Conservation (phyloP, 208 protist genomes). For the Angomonas ambiguus region DNA sequence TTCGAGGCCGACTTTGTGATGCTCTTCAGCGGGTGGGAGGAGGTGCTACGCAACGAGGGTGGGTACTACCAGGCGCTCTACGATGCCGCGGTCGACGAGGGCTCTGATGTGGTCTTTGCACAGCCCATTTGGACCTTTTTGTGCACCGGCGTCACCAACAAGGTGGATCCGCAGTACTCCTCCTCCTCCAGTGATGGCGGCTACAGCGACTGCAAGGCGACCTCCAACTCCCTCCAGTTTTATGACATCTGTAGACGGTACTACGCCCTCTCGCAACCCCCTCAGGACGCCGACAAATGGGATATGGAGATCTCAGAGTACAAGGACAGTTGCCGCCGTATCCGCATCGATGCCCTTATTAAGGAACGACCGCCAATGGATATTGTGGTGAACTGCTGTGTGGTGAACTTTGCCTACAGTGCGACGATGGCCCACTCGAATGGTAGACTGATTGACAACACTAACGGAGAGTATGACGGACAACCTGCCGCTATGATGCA, state of each 20-base stretch:
- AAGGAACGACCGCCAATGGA: constrained; percentile 19
- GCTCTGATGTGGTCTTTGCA: constrained; percentile 63
- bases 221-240: constrained; percentile 27
- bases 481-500: constrained; percentile 28
- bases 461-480: constrained; percentile 19
- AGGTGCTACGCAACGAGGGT: constrained; percentile 31
- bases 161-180: constrained; percentile 9
- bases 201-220: neutral
- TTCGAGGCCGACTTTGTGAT: constrained; percentile 59
- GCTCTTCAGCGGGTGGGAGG: constrained; percentile 42
- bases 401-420: constrained; percentile 51
- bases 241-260: constrained; percentile 55
- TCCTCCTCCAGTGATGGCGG: neutral
- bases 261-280: constrained; percentile 43
- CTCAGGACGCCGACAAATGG: constrained; percentile 44
- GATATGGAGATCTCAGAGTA: constrained; percentile 63
- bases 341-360: constrained; percentile 32
- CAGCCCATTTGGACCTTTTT: constrained; percentile 67
- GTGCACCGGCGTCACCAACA: constrained; percentile 39
- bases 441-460: constrained; percentile 18
- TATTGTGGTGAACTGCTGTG: constrained; percentile 18
- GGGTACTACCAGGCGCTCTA: constrained; percentile 36
- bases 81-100: constrained; percentile 41
- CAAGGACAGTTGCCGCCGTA: constrained; percentile 70
- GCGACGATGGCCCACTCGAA: constrained; percentile 32